Base-by-base conservation (phyloP, 2,329 filamentous ascomycete genomes). In the Colletotrichum cereale region DNA sequence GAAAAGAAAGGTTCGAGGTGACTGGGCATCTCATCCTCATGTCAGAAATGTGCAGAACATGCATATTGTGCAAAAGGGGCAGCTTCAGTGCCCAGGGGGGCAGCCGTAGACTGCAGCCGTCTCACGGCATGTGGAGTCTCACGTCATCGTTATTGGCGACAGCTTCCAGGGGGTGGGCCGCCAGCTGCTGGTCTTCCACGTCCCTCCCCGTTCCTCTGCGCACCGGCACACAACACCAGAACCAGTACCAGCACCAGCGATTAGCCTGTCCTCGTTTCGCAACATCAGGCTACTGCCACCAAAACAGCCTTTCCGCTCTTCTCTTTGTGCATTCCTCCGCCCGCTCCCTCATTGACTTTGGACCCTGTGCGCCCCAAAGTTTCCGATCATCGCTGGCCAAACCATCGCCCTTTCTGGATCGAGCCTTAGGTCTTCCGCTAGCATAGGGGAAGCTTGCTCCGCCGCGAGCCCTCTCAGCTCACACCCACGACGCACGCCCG, bases 131-230 rank as follows among this genome's bases (percentile, higher is more conserved):
- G 69, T 58, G 68, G 58, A 55, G 18, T 58, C 31, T 68, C 66
- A 72, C 69, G 65, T 71, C 68, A 69, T 72, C 69, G 58, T 55
- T 38, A 72, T 64, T 72, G 47, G 69, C 69, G 65, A 44, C 58
- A 72, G 69, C 65, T 69, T 47, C 52, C 58, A 34, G 69, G 57
- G 56, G 42, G 48, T 62, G 34, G 34, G 44, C 67, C 26, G 38
- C 64, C 56, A 70, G 62, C 56, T 66, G 44, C 53, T 34, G 40
- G 18, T 55, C 55, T 11, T 34, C 62, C 66, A 65, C 44, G 60
- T 29, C 60, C 34, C 47, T 62, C 44, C 24, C 18, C n/a, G 48
- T n/a, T 34, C 38, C 50, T 53, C 55, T 48, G 67, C 47, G 40
- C 16, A 42, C 48, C 55, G 50, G 47, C 48, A 57, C 44, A 53